phyloP scores from a whole-genome alignment of 2,329 filamentous ascomycete genomes.

The Talaromyces sp. region DNA sequence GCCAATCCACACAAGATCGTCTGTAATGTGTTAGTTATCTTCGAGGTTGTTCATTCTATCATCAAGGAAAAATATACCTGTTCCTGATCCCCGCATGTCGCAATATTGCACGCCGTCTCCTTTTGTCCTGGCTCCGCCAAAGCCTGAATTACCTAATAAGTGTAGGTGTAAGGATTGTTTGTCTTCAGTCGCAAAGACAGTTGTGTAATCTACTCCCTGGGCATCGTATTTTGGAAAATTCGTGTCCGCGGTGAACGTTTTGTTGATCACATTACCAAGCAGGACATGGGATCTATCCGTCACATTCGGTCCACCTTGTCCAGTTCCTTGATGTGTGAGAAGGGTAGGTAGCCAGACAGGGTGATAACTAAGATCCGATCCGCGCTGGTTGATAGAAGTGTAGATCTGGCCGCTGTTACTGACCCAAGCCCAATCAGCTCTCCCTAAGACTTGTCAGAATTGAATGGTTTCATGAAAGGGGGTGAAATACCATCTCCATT shows the following conservation, averaged over 20 bases:
- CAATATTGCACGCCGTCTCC: neutral
- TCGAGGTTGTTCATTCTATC: neutral
- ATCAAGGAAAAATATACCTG: neutral
- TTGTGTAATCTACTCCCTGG: neutral
- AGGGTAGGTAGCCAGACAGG: neutral
- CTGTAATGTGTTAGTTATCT: neutral
- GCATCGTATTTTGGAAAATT: neutral
- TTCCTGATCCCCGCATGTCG: neutral
- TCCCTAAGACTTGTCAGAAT: neutral
- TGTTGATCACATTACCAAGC: neutral
- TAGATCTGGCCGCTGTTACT: neutral
- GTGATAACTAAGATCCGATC: neutral
- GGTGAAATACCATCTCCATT: neutral
- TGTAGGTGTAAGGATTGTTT: too few species aligned
- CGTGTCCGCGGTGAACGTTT: neutral
- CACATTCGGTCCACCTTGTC: neutral
- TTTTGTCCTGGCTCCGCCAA: neutral
- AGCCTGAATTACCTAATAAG: neutral
- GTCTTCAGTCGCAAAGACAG: too few species aligned
- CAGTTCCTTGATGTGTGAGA: neutral
- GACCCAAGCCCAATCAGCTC: neutral
- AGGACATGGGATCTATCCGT: neutral
- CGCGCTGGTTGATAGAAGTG: neutral
- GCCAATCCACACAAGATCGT: neutral
- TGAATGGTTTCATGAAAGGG: too few species aligned